A percentile compares a stretch with the other conserved stretches of the same genome.
Evolutionary conservation across 768 basidiomycete species (phyloP).

Genomic region (Psilocybe azurescens): DNA sequence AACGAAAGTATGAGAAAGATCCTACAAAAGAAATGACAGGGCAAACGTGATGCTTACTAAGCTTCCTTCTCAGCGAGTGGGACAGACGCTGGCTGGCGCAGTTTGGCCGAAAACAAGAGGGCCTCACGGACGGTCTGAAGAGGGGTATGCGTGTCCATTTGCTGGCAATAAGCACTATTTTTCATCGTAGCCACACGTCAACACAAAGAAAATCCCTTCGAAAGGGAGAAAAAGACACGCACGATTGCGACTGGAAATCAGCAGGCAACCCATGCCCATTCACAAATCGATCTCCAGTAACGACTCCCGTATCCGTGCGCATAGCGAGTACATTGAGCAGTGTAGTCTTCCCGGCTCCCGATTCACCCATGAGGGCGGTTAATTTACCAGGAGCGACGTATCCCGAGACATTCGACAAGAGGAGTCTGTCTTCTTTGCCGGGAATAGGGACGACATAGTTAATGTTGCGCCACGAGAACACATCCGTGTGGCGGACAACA

Average conservation of each 20-base stretch:
- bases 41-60: constrained; percentile 59
- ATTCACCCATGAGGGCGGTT: constrained; percentile 78
- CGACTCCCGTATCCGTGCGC: constrained; percentile 50
- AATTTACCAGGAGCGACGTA: constrained; percentile 85
- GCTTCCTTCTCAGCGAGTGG: constrained; percentile 76
- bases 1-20: neutral
- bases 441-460: constrained; percentile 70
- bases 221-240: constrained; percentile 11
- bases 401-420: constrained; percentile 77
- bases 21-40: constrained; percentile 11
- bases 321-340: constrained; percentile 62
- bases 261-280: constrained; percentile 56
- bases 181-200: neutral
- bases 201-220: too few species aligned
- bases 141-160: constrained; percentile 83
- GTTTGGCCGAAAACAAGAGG: constrained; percentile 77
- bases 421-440: constrained; percentile 46
- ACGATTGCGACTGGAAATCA: constrained; percentile 71
- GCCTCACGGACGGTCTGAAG: constrained; percentile 84
- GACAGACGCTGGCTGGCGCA: constrained; percentile 76
- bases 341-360: constrained; percentile 60
- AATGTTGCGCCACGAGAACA: constrained; percentile 84
- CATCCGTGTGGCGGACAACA: constrained; percentile 44
- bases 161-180: constrained; percentile 76
- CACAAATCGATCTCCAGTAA: constrained; percentile 58